These are phyloP conservation scores for Suillus subluteus DNA, from an alignment of 768 basidiomycete species.

Conservation along the genomic window DNA sequence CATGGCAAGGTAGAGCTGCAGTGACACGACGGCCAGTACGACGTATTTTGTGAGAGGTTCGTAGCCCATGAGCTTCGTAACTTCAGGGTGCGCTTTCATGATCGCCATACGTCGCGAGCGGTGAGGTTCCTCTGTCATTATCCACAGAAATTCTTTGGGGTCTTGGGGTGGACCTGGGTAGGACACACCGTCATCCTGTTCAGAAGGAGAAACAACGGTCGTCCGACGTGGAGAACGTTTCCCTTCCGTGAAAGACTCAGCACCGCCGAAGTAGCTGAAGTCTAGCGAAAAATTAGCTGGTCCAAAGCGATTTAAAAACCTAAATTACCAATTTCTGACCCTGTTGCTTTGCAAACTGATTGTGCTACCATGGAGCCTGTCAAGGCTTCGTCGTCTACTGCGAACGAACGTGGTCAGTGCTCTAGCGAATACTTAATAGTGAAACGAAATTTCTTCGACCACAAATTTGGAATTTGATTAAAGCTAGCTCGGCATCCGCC, in stretches of 20 bases:
- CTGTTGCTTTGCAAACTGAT: constrained; percentile 8
- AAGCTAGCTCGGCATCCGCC: neutral
- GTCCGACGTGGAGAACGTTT: constrained; percentile 55
- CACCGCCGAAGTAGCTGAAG: constrained; percentile 82
- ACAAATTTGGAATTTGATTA: neutral
- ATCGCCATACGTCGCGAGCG: constrained; percentile 85
- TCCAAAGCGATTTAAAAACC: neutral
- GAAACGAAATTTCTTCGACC: neutral
- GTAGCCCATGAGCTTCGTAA: constrained; percentile 95
- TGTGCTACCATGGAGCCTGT: constrained; percentile 22
- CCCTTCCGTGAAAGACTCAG: constrained; percentile 71
- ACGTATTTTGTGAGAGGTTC: constrained; percentile 91
- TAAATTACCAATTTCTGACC: constrained; percentile 24
- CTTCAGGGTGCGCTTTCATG: constrained; percentile 94
- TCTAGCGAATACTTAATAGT: neutral
- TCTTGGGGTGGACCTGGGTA: constrained; percentile 66
- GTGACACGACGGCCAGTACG: constrained; percentile 77
- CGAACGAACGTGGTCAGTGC: neutral
- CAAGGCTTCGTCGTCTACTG: neutral
- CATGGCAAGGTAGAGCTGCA: constrained; percentile 72
- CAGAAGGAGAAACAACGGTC: constrained; percentile 43
- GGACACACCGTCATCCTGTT: constrained; percentile 42
- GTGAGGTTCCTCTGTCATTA: constrained; percentile 98
- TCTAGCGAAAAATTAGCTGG: constrained; percentile 43
- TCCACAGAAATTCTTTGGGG: constrained; percentile 90